Percentiles rank a stretch among this genome's conserved stretches.
These are phyloP conservation scores for Nakazawaea ernobii DNA, from an alignment of 805 yeast genomes.

Conservation along the genomic window DNA sequence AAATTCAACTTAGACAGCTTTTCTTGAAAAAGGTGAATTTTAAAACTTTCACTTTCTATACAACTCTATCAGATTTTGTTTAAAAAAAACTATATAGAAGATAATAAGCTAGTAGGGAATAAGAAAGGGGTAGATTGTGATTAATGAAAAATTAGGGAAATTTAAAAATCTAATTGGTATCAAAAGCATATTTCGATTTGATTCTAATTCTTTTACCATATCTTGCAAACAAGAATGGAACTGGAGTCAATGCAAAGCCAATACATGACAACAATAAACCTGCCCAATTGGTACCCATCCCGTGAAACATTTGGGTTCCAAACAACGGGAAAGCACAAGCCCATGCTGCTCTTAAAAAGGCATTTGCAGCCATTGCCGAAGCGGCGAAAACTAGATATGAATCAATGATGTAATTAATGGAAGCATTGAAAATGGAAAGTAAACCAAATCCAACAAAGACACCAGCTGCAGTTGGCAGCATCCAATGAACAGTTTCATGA, in stretches of 20 bases:
- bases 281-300: constrained; percentile 74
- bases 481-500: constrained; percentile 69
- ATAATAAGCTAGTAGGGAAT: too few relatives aligned
- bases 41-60: too few relatives aligned
- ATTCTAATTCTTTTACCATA: constrained; percentile 54
- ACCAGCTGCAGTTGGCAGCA: constrained; percentile 68
- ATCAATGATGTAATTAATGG: constrained; percentile 69
- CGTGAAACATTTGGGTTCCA: constrained; percentile 62
- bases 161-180: background rate
- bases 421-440: constrained; percentile 60
- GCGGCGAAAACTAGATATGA: constrained; percentile 68
- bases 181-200: constrained; percentile 48
- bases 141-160: too few relatives aligned
- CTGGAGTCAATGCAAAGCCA: constrained; percentile 52
- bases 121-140: too few relatives aligned
- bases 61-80: too few relatives aligned
- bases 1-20: too few relatives aligned
- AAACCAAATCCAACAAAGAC: constrained; percentile 63
- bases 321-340: constrained; percentile 69
- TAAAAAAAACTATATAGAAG: too few relatives aligned
- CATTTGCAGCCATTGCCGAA: constrained; percentile 70
- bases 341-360: constrained; percentile 58
- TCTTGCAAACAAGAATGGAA: constrained; percentile 59
- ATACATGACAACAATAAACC: constrained; percentile 65
- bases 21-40: too few relatives aligned